Conservation (phyloP, 495 filamentous ascomycete species). For the Cryomyces antarcticus region DNA sequence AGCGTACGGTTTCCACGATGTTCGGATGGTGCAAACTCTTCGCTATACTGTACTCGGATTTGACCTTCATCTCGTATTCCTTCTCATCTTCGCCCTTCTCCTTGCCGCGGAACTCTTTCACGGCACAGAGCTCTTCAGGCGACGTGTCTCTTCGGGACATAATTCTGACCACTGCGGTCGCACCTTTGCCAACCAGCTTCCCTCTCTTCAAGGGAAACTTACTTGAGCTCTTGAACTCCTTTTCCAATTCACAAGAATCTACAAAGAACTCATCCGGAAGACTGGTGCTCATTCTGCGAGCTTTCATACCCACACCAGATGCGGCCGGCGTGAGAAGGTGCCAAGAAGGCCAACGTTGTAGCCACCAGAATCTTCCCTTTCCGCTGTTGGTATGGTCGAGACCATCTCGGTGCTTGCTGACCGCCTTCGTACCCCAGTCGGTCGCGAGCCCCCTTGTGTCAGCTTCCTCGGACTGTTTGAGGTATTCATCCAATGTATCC, state of each 20-base stretch:
- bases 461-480: no score
- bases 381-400: no score
- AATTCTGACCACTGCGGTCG: conserved; percentile 49
- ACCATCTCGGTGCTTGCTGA: no score
- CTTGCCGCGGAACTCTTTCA: conserved; percentile 59
- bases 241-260: conserved; percentile 36
- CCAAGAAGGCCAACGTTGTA: conserved; percentile 6
- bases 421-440: no score
- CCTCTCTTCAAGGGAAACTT: conserved; percentile 2
- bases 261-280: conserved; percentile 44
- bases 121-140: conserved; percentile 39
- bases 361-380: background rate
- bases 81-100: conserved; percentile 25
- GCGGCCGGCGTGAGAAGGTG: conserved; percentile 29
- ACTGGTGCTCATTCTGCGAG: conserved; percentile 38
- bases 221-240: conserved; percentile 38
- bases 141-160: conserved; percentile 36
- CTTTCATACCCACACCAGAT: conserved; percentile 43
- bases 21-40: conserved; percentile 62
- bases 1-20: conserved; percentile 48
- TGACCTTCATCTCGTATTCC: conserved; percentile 61
- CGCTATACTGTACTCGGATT: conserved; percentile 58
- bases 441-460: no score
- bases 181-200: conserved; percentile 39
- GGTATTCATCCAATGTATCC: no score